Base-by-base conservation (phyloP, 148 eudicot species). In the Amaranthus cruentus region DNA sequence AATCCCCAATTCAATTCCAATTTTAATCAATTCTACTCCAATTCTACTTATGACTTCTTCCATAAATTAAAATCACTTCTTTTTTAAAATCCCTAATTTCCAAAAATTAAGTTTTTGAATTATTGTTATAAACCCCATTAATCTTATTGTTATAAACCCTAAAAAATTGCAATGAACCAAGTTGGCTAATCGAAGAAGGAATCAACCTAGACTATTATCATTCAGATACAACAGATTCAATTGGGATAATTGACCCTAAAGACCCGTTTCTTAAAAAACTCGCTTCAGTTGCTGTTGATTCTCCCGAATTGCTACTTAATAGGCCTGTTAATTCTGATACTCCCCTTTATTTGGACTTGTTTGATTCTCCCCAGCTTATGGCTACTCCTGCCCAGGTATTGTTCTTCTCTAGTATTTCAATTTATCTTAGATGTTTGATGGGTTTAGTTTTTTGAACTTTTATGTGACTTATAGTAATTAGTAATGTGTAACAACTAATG, bases 311-410 rank as follows among this genome's bases (percentile, higher is more conserved):
- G 76, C 75, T 92, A 6, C 81, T 84, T 13, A 74, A 87, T 43
- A 82, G 87, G 3, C 75, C 84, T 7, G 6, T 21, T 2, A 79
- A 79, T 63, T 78, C 89, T 2, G 94, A 84, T 75, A 69, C 69
- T 62, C 92, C 85, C 49, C 98, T 94, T 4, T 91, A 28, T 70
- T 72, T 89, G 83, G 89, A 91, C 82, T 51, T 88, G 14, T 85
- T 83, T 6, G 91, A 84, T 14, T 86, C 90, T 52, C 95, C 88
- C 6, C 75, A 50, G 43, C 91, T 88, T 78, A 89, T 87, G 91
- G 93, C 96, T 64, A 80, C 90, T 28, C 91, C 96, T 63, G 89
- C 91, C n/a, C 84, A 85, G 62, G 91, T 90, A 79, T 72, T 9
- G 9, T 48, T 50, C 5, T 11, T 47, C 47, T 4, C 6, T 74